phyloP scores from a whole-genome alignment of 495 filamentous ascomycete genomes.

The Trichoderma gamsii region DNA sequence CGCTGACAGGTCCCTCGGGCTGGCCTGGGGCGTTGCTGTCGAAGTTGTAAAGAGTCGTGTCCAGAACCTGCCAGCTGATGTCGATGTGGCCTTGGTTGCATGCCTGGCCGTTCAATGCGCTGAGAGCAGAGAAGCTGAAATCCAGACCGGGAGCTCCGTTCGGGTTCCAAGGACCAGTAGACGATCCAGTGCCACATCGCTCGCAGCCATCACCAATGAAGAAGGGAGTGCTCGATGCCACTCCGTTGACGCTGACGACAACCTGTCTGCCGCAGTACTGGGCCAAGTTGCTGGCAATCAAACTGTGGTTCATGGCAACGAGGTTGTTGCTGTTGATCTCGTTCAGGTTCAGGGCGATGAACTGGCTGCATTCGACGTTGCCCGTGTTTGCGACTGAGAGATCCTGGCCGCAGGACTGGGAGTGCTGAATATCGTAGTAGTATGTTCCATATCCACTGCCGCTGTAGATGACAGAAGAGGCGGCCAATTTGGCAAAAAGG shows the following conservation, averaged over 20 bases:
- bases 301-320: conserved; percentile 1
- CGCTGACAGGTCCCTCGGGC: neutral
- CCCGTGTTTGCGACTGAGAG: neutral
- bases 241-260: neutral
- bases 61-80: neutral
- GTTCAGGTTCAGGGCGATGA: neutral
- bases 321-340: neutral
- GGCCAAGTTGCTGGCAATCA: neutral
- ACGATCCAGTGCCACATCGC: neutral
- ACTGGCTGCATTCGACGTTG: neutral
- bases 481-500: neutral
- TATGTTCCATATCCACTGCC: conserved; percentile 1
- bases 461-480: neutral
- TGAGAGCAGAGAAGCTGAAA: neutral
- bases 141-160: neutral
- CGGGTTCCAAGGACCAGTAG: neutral
- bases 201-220: conserved; percentile 4
- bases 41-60: neutral
- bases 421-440: neutral
- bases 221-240: neutral
- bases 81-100: neutral
- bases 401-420: neutral
- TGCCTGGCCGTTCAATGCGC: neutral
- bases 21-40: neutral
- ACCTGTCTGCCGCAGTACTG: neutral